A percentile compares a stretch with the other conserved stretches of the same genome.
phyloP scores from a whole-genome alignment of 2,329 filamentous ascomycete species.

The Verticillium nonalfalfae region DNA sequence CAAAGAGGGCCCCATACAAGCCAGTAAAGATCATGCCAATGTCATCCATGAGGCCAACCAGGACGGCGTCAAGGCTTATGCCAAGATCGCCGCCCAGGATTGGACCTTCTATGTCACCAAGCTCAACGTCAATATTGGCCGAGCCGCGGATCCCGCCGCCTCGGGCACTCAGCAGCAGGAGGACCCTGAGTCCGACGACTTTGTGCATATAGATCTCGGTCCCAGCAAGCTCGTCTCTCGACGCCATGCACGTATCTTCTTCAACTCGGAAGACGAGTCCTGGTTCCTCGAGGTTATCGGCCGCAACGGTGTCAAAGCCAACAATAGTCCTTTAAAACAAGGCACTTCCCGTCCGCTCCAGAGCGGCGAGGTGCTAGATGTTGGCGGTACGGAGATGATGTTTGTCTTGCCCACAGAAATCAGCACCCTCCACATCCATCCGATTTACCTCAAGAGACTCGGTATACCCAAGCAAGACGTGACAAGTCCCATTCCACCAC shows the following conservation, averaged over 20 bases:
- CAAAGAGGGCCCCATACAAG: slow-evolving; percentile 44
- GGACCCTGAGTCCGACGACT: slow-evolving; percentile 38
- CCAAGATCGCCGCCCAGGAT: slow-evolving; percentile 73
- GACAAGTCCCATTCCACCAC: slow-evolving; percentile 2
- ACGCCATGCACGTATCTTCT: slow-evolving; percentile 69
- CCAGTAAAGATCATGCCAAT: slow-evolving; percentile 57
- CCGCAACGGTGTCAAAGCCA: slow-evolving; percentile 82
- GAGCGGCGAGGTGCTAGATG: slow-evolving; percentile 87
- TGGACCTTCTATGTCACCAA: slow-evolving; percentile 82
- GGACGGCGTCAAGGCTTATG: slow-evolving; percentile 66
- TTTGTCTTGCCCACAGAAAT: slow-evolving; percentile 83
- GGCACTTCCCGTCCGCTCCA: slow-evolving; percentile 60
- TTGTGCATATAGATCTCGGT: slow-evolving; percentile 81
- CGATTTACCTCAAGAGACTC: slow-evolving; percentile 63
- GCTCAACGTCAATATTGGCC: slow-evolving; percentile 69
- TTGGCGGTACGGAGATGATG: slow-evolving; percentile 95
- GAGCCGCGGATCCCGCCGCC: slow-evolving; percentile 47
- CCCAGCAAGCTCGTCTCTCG: slow-evolving; percentile 78
- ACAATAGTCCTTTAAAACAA: slow-evolving; percentile 64
- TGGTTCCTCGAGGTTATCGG: slow-evolving; percentile 89
- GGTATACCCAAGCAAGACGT: slow-evolving; percentile 32
- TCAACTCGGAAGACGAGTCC: slow-evolving; percentile 58
- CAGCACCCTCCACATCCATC: slow-evolving; percentile 59
- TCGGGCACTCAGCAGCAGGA: slow-evolving; percentile 29
- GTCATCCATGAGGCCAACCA: slow-evolving; percentile 54